A percentile compares a stretch with the other conserved stretches of the same genome.
phyloP scores from a whole-genome alignment of 805 yeast species.

The Clavispora carvajalis region DNA sequence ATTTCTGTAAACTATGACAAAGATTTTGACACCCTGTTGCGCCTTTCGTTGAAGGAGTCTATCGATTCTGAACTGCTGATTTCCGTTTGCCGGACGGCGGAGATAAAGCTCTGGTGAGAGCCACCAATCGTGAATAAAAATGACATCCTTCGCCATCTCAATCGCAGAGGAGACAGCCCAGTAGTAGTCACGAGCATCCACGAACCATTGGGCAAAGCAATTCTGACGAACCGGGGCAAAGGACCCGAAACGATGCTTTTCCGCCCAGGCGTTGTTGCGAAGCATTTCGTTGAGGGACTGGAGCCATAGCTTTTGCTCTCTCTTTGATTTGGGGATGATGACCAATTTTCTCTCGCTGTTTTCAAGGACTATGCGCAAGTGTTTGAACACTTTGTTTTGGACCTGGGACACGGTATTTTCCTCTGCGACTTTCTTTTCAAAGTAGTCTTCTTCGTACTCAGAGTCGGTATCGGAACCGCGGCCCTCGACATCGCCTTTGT shows the following conservation, averaged over 20 bases:
- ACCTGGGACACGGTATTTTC: slow-evolving; percentile 16
- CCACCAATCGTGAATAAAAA: slow-evolving; percentile 99
- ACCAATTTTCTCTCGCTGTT: slow-evolving; percentile 76
- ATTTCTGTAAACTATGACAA: slow-evolving; percentile 86
- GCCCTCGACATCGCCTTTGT: slow-evolving; percentile 35
- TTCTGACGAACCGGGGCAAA: slow-evolving; percentile 89
- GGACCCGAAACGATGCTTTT: slow-evolving; percentile 70
- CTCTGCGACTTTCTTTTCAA: slow-evolving; percentile 21
- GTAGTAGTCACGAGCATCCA: slow-evolving; percentile 92
- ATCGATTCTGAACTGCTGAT: slow-evolving; percentile 90
- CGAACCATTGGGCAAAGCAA: slow-evolving; percentile 93
- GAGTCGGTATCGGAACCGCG: slow-evolving; percentile 35
- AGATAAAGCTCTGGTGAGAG: slow-evolving; percentile 87
- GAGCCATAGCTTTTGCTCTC: slow-evolving; percentile 68
- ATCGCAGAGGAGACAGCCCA: slow-evolving; percentile 95
- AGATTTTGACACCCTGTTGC: slow-evolving; percentile 89
- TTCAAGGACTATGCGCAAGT: slow-evolving; percentile 50
- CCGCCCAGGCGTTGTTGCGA: slow-evolving; percentile 65
- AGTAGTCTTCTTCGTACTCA: slow-evolving; percentile 40
- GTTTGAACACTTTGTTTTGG: slow-evolving; percentile 47
- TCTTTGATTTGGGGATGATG: slow-evolving; percentile 61
- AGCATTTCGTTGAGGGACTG: slow-evolving; percentile 68
- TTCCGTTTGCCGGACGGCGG: slow-evolving; percentile 92
- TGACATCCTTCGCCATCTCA: slow-evolving; percentile 88
- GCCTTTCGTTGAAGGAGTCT: slow-evolving; percentile 85